Evolutionary conservation across 2,329 filamentous ascomycete genomes (phyloP), one percentile per base, ranked within the genome.

Genomic region (Aspergillus amoenus): DNA sequence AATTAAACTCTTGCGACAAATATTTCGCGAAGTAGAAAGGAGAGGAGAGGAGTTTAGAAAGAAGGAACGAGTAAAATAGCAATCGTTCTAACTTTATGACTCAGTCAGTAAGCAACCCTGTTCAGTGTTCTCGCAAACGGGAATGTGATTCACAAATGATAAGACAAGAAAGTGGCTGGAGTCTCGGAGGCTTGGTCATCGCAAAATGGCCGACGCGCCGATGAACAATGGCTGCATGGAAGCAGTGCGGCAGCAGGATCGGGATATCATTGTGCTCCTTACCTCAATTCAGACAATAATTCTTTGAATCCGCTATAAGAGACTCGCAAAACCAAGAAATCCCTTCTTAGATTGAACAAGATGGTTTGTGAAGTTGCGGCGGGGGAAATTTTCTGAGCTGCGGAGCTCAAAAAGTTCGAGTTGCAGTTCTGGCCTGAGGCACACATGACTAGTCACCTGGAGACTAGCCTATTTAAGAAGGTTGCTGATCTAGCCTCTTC

Each of bases 361-460:
- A 40, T 22, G 15, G 45, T 41, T 44, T 37, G 30, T n/a, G 27
- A 43, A 45, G 40, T 47, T 49, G 56, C 47, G 48, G 53, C 43
- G 62, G 61, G 61, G 59, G 56, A 64, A 64, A 61, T 64, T 64
- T 63, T 63, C 59, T 64, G 60, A 62, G 55, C 57, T 55, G 58
- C 54, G 58, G 57, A 63, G 62, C 62, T 59, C 39, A 41, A 42
- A 52, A 54, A 21, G 49, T 52, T 30, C 27, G 46, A 57, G 58
- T 55, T 52, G 49, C 48, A 54, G 7, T 40, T 24, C 21, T 44
- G n/a, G 32, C 61, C 57, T 56, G 30, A 60, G 56, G 61, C 59
- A 55, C 11, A 4, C 22, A 27, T 41, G 9, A 52, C 27, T 30
- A 30, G 37, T 56, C 48, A 56, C 34, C 34, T 46, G 30, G 17